Evolutionary conservation across 495 filamentous ascomycete species (phyloP), one percentile per base, ranked within the genome.

Genomic region (Entonaema liquescens): DNA sequence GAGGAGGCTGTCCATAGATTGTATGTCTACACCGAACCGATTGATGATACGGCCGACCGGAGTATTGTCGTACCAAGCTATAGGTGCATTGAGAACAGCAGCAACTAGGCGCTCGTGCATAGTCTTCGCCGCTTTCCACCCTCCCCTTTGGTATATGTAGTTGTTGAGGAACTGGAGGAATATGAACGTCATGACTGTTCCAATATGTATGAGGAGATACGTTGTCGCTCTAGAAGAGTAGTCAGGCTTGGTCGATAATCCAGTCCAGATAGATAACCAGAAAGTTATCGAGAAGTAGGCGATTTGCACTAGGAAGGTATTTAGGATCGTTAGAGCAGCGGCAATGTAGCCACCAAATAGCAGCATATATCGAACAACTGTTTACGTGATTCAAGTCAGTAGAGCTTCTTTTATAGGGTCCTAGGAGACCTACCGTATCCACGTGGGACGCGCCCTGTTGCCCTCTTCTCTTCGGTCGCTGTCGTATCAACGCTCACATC

Each of bases 11-110:
- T 96, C 93, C 65, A 96, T 81, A n/a, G 91, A 85, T 72, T 95
- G 91, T 31, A 94, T 83, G 76, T 95, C 93, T 74, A 93, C 93
- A 31, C 91, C 93, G 76, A 96, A 95, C 35, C 93, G 84, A 74
- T 96, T 96, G 87, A 95, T 94, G 64, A 96, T 84, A 71, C 94
- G 92, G 11, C 93, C 93, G 6, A 94, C 82, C 13, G 93, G 93
- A 4, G 93, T 96, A 1, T 89, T 90, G 78, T 96, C 93, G 79
- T 95, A 96, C 82, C 95, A 96, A 35, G 87, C 86, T 77, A 95
- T 92, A 71, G 91, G 92, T 26, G 93, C 93, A 50, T 90, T 86
- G 68, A 91, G 89, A 26, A 95, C 82, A 3, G 89, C 81, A 42
- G 87, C 80, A 60, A 95, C 83, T 9, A 96, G 83, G 23, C 86